Percentiles rank a stretch among this genome's conserved stretches.
These are phyloP conservation scores for Canavalia gladiata DNA, from an alignment of 306 rosid genomes.

Conservation along the genomic window DNA sequence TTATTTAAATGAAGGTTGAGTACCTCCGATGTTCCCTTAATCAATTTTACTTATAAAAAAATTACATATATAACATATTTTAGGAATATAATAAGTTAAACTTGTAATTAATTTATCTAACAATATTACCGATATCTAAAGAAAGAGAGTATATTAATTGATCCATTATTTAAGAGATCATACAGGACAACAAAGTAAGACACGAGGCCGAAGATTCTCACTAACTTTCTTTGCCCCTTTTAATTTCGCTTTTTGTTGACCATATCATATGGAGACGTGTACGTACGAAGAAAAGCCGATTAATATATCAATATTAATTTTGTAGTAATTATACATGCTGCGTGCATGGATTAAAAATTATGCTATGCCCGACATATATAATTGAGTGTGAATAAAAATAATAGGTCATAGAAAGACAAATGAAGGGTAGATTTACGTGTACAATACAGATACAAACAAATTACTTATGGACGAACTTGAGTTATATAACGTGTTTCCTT, in stretches of 20 bases:
- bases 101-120: too few species aligned
- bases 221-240: not conserved
- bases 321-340: slow-evolving; percentile 42
- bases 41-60: too few species aligned
- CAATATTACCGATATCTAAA: not conserved
- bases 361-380: slow-evolving; percentile 53
- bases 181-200: slow-evolving; percentile 30
- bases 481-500: too few species aligned
- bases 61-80: too few species aligned
- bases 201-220: slow-evolving; percentile 38
- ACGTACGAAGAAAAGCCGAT: not conserved
- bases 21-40: too few species aligned
- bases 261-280: slow-evolving; percentile 22
- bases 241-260: not conserved
- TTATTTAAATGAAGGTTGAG: too few species aligned
- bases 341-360: slow-evolving; percentile 51
- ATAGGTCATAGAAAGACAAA: not conserved
- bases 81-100: too few species aligned
- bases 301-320: not conserved
- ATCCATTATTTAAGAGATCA: not conserved
- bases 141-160: not conserved
- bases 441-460: slow-evolving; percentile 15
- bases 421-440: slow-evolving; percentile 47
- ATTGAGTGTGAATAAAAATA: slow-evolving; percentile 48
- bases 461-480: not conserved